Conservation (phyloP, 805 yeast genomes). For the Suhomyces canberraensis region DNA sequence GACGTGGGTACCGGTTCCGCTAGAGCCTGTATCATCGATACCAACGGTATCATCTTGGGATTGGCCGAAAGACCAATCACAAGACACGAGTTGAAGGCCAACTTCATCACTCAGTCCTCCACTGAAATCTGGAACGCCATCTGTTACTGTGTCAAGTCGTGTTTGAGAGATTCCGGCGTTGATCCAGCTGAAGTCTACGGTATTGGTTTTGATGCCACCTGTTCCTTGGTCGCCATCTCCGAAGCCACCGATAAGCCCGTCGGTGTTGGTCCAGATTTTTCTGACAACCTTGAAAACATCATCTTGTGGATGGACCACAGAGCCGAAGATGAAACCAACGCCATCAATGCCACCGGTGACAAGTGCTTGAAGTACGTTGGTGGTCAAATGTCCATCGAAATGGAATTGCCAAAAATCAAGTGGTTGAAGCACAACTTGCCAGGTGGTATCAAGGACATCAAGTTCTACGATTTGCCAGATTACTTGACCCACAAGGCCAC, state of each 20-base stretch:
- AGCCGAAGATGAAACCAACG: conserved; percentile 75
- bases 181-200: conserved; percentile 71
- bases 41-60: conserved; percentile 75
- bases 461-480: conserved; percentile 92
- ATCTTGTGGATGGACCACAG: conserved; percentile 99
- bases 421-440: conserved; percentile 92
- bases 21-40: conserved; percentile 87
- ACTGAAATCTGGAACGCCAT: conserved; percentile 90
- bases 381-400: conserved; percentile 95
- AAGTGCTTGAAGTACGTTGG: conserved; percentile 88
- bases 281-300: conserved; percentile 70
- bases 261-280: conserved; percentile 90
- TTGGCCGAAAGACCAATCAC: conserved; percentile 76
- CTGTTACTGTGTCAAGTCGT: conserved; percentile 74
- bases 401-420: conserved; percentile 96
- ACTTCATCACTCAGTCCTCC: conserved; percentile 80
- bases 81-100: conserved; percentile 70
- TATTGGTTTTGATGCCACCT: conserved; percentile 95
- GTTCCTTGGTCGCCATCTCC: conserved; percentile 82
- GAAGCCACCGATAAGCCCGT: conserved; percentile 65
- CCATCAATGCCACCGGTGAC: conserved; percentile 77
- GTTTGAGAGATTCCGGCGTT: conserved; percentile 71
- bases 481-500: conserved; percentile 90
- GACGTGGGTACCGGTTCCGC: conserved; percentile 99
- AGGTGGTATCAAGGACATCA: conserved; percentile 50